Evolutionary conservation across 2,329 filamentous ascomycete genomes (phyloP).

Genomic region (Aspergillus tubingensis): DNA sequence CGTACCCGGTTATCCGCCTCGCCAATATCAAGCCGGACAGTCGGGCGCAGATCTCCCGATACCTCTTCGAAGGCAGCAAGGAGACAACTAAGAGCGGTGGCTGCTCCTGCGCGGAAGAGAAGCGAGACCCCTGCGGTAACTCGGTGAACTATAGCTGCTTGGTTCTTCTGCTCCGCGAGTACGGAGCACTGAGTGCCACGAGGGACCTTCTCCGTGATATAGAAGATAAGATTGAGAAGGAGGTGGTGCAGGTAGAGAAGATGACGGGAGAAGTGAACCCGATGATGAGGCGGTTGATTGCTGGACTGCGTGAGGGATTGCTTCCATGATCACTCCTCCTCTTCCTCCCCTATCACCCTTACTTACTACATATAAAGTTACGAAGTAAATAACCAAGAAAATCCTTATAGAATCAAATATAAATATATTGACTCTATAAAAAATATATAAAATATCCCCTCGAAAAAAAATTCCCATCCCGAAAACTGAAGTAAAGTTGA

Average conservation of each 20-base stretch:
- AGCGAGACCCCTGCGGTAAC: background rate
- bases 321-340: background rate
- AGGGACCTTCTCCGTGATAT: slow-evolving; percentile 1
- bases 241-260: slow-evolving; percentile 8
- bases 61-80: background rate
- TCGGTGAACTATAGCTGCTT: background rate
- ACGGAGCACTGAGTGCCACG: background rate
- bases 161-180: background rate
- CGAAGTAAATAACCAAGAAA: background rate
- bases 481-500: background rate
- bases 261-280: background rate
- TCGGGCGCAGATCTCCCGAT: background rate
- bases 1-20: background rate
- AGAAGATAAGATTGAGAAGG: slow-evolving; percentile 8
- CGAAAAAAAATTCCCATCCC: background rate
- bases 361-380: background rate
- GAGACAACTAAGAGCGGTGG: background rate
- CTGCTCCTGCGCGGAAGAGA: background rate
- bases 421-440: background rate
- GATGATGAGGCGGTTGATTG: background rate
- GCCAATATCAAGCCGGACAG: background rate
- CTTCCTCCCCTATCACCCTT: background rate
- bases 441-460: background rate
- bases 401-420: background rate
- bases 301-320: background rate